Percentiles rank a stretch among this genome's conserved stretches.
Conservation (phyloP, 805 yeast species). For the Zygosaccharomyces gambellarensis region DNA sequence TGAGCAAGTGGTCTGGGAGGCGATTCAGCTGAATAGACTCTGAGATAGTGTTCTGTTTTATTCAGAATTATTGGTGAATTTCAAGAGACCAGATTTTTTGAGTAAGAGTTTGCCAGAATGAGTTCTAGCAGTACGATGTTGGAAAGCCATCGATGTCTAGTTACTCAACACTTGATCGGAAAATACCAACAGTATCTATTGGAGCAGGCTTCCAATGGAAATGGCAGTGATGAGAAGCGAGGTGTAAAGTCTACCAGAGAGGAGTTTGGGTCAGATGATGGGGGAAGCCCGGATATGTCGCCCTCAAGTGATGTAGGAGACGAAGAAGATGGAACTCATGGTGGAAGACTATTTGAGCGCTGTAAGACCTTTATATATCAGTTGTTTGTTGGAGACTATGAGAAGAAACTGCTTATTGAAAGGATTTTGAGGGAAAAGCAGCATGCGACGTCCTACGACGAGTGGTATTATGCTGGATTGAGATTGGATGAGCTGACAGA, state of each 20-base stretch:
- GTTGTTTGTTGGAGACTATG: constrained; percentile 25
- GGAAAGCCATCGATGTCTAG: constrained; percentile 21
- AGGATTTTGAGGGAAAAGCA: constrained; percentile 41
- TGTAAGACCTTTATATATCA: constrained; percentile 15
- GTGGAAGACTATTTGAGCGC: constrained; percentile 4
- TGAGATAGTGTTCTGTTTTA: no score
- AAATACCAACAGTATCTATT: constrained; percentile 17
- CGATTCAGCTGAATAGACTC: no score
- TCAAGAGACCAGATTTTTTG: background rate
- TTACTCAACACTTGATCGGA: constrained; percentile 22
- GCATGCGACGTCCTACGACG: constrained; percentile 47
- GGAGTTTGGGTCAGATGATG: background rate
- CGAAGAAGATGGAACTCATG: constrained; percentile 7
- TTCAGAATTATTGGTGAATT: background rate
- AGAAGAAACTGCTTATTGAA: constrained; percentile 36
- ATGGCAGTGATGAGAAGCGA: constrained; percentile 2
- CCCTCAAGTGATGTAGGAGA: background rate
- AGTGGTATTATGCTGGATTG: constrained; percentile 65
- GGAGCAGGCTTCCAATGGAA: constrained; percentile 3
- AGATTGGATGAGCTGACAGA: constrained; percentile 61
- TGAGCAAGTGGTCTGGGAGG: no score
- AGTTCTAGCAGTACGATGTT: constrained; percentile 6
- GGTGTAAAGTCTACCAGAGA: background rate
- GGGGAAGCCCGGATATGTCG: constrained; percentile 4
- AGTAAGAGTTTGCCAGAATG: background rate